Conservation (phyloP, 208 protist species). For the Phytomonas sp. region DNA sequence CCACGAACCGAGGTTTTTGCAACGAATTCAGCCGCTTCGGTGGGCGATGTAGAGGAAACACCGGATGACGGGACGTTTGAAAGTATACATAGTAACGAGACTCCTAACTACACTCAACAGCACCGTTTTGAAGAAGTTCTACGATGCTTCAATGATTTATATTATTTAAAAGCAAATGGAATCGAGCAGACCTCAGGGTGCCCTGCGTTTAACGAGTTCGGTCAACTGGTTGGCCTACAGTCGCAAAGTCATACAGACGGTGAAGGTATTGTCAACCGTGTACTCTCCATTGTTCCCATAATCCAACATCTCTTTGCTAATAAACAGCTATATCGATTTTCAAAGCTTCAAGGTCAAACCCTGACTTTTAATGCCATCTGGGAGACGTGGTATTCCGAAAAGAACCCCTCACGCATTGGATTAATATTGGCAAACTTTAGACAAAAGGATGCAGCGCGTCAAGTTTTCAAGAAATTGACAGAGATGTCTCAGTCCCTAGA, state of each 20-base stretch:
- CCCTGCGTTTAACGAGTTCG: slow-evolving; percentile 82
- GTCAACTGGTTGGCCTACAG: slow-evolving; percentile 78
- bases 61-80: neutral
- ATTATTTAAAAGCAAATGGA: slow-evolving; percentile 69
- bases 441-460: slow-evolving; percentile 8
- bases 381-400: slow-evolving; percentile 79
- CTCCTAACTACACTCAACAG: neutral
- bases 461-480: neutral
- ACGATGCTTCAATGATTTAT: slow-evolving; percentile 53
- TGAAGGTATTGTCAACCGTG: slow-evolving; percentile 73
- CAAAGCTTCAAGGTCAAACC: slow-evolving; percentile 20
- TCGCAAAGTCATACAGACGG: slow-evolving; percentile 54
- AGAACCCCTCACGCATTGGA: slow-evolving; percentile 66
- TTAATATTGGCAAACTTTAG: slow-evolving; percentile 78
- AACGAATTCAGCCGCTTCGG: neutral
- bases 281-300: slow-evolving; percentile 72
- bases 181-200: slow-evolving; percentile 61
- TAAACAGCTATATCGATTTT: slow-evolving; percentile 55
- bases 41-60: neutral
- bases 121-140: slow-evolving; percentile 88
- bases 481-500: neutral
- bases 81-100: neutral
- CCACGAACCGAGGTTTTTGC: slow-evolving; percentile 8
- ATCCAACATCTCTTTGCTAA: slow-evolving; percentile 89
- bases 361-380: slow-evolving; percentile 72